Evolutionary conservation across 306 rosid species (phyloP), one percentile per base, ranked within the genome.

Genomic region (Fagus crenata): DNA sequence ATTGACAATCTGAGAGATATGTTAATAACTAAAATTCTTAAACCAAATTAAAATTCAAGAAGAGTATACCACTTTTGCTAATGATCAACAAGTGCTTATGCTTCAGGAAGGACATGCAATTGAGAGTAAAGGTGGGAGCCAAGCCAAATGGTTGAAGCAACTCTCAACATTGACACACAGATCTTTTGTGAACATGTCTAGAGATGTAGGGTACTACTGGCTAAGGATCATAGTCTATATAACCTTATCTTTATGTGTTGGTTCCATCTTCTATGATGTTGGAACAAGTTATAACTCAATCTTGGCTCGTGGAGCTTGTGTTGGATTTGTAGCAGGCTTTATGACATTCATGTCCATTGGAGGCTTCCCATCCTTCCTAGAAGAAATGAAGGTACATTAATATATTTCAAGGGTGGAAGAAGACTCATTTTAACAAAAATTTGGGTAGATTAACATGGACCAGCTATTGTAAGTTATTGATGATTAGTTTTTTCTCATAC

Each of bases 341-440:
- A 92, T 94, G 98, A 90, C 97, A 65, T 94, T 92, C 89, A 89
- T 89, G 97, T 84, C 98, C 77, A 92, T 94, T 17, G 96, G 95
- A 81, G 98, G 97, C 79, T 94, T 94, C 82, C 98, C 96, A 72
- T 94, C 97, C 42, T 94, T 92, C 87, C 86, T 94, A 33, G 98
- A 94, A 83, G 98, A 94, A 83, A 88, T 94, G 91, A 94, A 92
- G 96, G 97, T 92, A 80, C 37, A 1, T 1, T 68, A 43, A 22
- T 22, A 41, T 63, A 36, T 35, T 63, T 69, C 0, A 41, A 69
- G 3, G 4, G 22, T 69, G 11, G 6, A 33, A n/a, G 37, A 11
- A 18, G n/a, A 22, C 15, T 40, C 7, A 7, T 18, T n/a, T 68
- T 41, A 33, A 12, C 69, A 14, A 33, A 28, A 63, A 1, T 1